Evolutionary conservation across 208 protist species (phyloP).

Genomic region (Trypanosoma caninum): DNA sequence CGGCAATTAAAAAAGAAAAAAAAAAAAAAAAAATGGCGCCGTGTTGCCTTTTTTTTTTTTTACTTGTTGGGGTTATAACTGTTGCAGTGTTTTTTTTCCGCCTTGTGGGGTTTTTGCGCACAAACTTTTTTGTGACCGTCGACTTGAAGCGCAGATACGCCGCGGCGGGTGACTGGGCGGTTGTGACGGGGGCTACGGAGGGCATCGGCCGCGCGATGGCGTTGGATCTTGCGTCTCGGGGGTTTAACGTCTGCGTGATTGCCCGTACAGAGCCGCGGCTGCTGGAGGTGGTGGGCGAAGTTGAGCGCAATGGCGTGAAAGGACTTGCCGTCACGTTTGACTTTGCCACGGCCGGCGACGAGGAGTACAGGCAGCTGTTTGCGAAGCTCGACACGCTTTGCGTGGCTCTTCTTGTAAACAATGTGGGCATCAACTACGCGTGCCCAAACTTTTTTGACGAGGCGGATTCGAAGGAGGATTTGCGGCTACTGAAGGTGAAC

Average conservation of each 20-base stretch:
- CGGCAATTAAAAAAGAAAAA: background rate
- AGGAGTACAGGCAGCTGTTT: conserved; percentile 64
- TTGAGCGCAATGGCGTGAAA: conserved; percentile 67
- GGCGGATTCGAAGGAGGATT: conserved; percentile 50
- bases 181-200: conserved; percentile 94
- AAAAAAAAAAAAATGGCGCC: background rate
- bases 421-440: conserved; percentile 92
- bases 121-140: conserved; percentile 45
- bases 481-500: conserved; percentile 88
- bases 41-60: conserved; percentile 1
- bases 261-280: conserved; percentile 88
- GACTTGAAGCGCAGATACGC: conserved; percentile 71
- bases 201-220: conserved; percentile 93
- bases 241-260: conserved; percentile 92
- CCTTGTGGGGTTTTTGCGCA: conserved; percentile 42
- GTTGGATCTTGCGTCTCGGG: conserved; percentile 83
- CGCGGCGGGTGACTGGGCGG: conserved; percentile 79
- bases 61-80: conserved; percentile 37
- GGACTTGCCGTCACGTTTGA: conserved; percentile 82
- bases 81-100: conserved; percentile 30
- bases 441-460: conserved; percentile 92
- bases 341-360: conserved; percentile 51
- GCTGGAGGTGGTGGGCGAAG: conserved; percentile 57
- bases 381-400: conserved; percentile 41
- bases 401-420: conserved; percentile 87